Conservation (phyloP, 2,329 filamentous ascomycete genomes). For the Fusarium pseudograminearum region DNA sequence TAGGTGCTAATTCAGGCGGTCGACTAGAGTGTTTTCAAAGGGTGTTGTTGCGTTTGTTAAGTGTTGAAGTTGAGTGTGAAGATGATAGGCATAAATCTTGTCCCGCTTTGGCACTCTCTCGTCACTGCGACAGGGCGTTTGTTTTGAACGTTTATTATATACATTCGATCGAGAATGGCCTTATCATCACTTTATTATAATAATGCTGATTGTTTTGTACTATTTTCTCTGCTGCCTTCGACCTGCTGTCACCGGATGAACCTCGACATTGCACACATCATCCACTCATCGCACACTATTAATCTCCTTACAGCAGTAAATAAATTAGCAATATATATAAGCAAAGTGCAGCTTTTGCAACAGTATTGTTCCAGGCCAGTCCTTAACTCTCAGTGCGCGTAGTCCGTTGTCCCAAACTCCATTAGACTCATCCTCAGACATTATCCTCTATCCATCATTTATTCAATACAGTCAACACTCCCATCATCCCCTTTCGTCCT, state of each 20-base stretch:
- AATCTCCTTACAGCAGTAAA: not conserved
- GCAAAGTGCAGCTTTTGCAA: not conserved
- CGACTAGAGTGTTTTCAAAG: not conserved
- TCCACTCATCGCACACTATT: not conserved
- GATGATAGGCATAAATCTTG: constrained; percentile 3
- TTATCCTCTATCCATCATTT: not conserved
- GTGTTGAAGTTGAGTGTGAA: constrained; percentile 4
- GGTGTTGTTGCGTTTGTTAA: not conserved
- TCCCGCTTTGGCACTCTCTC: not conserved
- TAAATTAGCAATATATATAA: not conserved
- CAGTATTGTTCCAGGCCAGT: not conserved
- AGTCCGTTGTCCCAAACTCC: not conserved
- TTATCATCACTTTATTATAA: not conserved
- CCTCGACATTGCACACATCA: not conserved
- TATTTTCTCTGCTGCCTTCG: not conserved
- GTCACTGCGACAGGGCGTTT: constrained; percentile 14
- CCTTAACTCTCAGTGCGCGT: not conserved
- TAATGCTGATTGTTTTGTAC: not conserved
- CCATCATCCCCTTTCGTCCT: too few relatives aligned
- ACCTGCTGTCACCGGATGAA: not conserved
- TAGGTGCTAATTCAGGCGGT: accelerated
- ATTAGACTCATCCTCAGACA: not conserved
- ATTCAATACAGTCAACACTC: not conserved
- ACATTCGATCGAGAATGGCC: not conserved
- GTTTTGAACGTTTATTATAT: not conserved